phyloP scores from a whole-genome alignment of 2,329 filamentous ascomycete genomes.

The Phaeoacremonium minimum region DNA sequence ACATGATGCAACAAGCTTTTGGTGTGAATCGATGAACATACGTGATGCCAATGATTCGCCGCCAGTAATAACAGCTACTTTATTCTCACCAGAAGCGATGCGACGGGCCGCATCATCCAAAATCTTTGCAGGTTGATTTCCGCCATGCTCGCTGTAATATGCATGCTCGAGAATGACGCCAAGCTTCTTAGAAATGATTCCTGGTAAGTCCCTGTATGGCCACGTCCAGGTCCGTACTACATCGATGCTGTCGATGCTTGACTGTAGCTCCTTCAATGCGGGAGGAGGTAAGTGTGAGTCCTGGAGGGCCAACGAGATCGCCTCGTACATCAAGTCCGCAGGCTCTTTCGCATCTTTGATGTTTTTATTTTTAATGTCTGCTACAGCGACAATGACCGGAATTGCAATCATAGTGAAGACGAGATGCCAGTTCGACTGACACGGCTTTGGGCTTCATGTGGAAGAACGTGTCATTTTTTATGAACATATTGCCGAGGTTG shows the following conservation, averaged over 20 bases:
- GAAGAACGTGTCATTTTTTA: too few relatives aligned
- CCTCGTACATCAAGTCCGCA: conserved; percentile 51
- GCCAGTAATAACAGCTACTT: conserved; percentile 55
- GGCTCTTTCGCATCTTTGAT: conserved; percentile 57
- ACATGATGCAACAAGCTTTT: too few relatives aligned
- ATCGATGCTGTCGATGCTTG: conserved; percentile 51
- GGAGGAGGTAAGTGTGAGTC: conserved; percentile 36
- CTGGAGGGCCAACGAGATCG: conserved; percentile 44
- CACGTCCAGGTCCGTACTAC: conserved; percentile 63
- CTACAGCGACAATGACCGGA: conserved; percentile 61
- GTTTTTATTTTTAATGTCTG: conserved; percentile 56
- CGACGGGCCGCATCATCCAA: conserved; percentile 60
- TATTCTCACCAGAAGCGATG: conserved; percentile 47
- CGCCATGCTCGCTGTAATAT: conserved; percentile 54
- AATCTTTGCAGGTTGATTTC: conserved; percentile 57
- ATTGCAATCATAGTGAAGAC: too few relatives aligned
- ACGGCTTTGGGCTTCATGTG: too few relatives aligned
- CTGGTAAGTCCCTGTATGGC: conserved; percentile 57
- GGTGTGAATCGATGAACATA: too few relatives aligned
- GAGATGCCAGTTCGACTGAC: too few relatives aligned
- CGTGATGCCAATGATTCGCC: conserved; percentile 61
- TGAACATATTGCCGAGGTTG: too few relatives aligned
- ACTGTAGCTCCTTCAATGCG: conserved; percentile 31
- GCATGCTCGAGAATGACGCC: conserved; percentile 40
- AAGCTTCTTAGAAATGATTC: conserved; percentile 44